These are phyloP conservation scores for Cytospora paraplurivora DNA, from an alignment of 2,329 filamentous ascomycete genomes.

Conservation along the genomic window DNA sequence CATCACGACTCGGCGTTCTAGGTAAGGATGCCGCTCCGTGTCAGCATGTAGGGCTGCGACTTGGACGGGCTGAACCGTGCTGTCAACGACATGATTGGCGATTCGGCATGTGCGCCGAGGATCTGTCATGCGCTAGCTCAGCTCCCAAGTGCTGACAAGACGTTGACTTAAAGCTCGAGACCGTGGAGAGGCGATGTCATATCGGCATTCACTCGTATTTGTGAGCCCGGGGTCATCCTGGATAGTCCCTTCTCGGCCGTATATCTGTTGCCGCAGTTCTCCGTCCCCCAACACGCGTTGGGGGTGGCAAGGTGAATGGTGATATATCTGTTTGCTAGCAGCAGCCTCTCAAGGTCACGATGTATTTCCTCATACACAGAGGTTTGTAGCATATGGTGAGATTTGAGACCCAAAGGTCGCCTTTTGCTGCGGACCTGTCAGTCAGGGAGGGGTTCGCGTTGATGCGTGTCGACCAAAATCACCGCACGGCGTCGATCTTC, in stretches of 20 bases:
- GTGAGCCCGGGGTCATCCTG: neutral
- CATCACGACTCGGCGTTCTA: constrained; percentile 15
- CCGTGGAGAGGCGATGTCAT: no score
- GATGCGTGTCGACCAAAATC: constrained; percentile 13
- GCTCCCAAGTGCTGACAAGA: neutral
- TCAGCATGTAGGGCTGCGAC: constrained; percentile 7
- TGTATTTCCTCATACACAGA: neutral
- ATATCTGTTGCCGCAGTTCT: neutral
- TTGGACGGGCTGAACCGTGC: constrained; percentile 9
- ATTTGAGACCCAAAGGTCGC: neutral
- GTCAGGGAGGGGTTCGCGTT: neutral
- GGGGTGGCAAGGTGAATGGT: neutral
- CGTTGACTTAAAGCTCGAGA: neutral
- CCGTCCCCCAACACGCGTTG: neutral
- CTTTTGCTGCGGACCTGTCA: neutral
- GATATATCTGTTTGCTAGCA: neutral
- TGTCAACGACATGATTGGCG: constrained; percentile 19
- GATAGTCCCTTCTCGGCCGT: neutral
- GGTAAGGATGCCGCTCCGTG: constrained; percentile 10
- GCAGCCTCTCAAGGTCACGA: neutral
- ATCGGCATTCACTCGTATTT: neutral
- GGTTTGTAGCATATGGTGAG: neutral
- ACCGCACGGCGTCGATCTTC: constrained; percentile 6
- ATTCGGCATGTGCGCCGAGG: constrained; percentile 20
- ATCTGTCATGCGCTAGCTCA: constrained; percentile 4